Evolutionary conservation across 768 basidiomycete species (phyloP), one percentile per base, ranked within the genome.

Genomic region (Mycena floridula): DNA sequence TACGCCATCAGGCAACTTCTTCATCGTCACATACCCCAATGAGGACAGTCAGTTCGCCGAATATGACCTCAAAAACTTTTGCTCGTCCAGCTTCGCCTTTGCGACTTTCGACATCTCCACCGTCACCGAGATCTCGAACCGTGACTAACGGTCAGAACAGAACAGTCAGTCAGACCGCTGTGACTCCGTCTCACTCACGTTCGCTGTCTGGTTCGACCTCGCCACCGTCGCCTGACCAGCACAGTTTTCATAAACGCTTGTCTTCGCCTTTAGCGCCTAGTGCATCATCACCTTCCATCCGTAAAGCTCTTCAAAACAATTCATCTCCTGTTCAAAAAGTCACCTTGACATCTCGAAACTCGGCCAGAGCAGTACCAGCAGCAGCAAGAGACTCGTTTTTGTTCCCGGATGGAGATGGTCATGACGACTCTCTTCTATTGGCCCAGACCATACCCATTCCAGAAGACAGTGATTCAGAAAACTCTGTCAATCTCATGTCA

Each of bases 1-100:
- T 89, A 40, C 75, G 84, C 42, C 89, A 91, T 59, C 87, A 89
- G 59, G 86, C 88, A 5, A 90, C 86, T 7, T 86, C 88, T 40
- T 68, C 75, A 13, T 70, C 86, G 25, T 77, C 85, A 53, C 69
- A 74, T 7, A 65, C 72, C 24, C 69, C 81, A 36, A 59, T 60
- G 36, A 65, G 68, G 51, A 74, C 70, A 15, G 60, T 73, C 20
- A 63, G 57, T 37, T 77, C 70, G 23, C 72, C 76, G 1, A 63
- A 50, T 42, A 56, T 63, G 6, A 56, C 57, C 36, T 46, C 46
- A 48, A 59, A 57, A 15, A 59, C 61, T 21, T 47, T 54, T 8
- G 51, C 67, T 20, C 73, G 74, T 24, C 70, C 79, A 13, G 56
- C 68, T 4, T 74, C 78, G 26, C 73, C 79, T 23, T 56, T 73